Evolutionary conservation across 202 grass and related monocot species (phyloP).

Genomic region (Musa balbisiana): DNA sequence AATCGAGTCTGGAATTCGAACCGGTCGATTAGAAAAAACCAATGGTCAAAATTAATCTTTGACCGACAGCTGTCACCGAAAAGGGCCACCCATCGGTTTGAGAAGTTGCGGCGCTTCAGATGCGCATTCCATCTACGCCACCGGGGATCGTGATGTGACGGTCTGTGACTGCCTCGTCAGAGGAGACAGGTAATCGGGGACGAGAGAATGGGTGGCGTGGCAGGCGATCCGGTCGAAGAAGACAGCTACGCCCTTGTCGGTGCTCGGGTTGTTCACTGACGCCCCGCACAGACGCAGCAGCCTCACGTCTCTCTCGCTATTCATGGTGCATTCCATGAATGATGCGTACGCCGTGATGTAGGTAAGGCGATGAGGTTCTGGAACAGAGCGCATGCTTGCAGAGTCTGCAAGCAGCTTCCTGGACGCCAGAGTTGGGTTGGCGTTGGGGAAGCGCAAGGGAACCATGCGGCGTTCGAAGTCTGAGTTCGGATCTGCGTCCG

Average conservation of each 20-base stretch:
- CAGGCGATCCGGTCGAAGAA: constrained; percentile 20
- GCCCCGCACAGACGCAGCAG: neutral
- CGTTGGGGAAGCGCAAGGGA: neutral
- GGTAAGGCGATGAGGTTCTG: constrained; percentile 28
- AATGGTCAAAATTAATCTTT: too few species aligned
- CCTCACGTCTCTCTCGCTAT: neutral
- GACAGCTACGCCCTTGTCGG: neutral
- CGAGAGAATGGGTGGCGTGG: neutral
- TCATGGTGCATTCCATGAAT: constrained; percentile 19
- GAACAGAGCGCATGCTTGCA: neutral
- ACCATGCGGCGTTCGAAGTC: neutral
- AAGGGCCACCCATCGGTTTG: too few species aligned
- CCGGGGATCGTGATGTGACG: neutral
- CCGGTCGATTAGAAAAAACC: too few species aligned
- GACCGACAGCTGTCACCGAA: too few species aligned
- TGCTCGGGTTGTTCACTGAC: neutral
- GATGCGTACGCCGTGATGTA: neutral
- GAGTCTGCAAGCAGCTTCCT: accelerated
- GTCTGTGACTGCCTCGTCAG: neutral
- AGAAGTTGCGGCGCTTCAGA: neutral
- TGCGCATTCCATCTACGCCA: neutral
- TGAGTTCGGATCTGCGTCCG: neutral
- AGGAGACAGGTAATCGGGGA: neutral
- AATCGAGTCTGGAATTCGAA: too few species aligned
- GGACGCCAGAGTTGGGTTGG: constrained; percentile 11